Percentiles rank a stretch among this genome's conserved stretches.
phyloP scores from a whole-genome alignment of 2,329 filamentous ascomycete species.

The Salinomyces thailandicus region DNA sequence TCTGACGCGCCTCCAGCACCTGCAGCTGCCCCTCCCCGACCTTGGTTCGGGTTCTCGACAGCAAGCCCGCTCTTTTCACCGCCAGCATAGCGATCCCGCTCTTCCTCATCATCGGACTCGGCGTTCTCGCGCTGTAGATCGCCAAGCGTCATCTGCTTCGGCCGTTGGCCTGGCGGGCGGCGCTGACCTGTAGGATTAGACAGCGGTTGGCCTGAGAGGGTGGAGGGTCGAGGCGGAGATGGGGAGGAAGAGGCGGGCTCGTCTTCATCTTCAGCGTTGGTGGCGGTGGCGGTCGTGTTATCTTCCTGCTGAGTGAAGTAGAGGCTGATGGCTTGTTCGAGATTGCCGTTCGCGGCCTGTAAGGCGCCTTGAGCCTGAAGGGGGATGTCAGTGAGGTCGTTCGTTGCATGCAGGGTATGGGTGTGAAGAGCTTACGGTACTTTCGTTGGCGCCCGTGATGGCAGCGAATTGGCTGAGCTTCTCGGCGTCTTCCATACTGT shows the following conservation, averaged over 20 bases:
- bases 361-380: conserved; percentile 36
- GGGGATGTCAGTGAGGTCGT: conserved; percentile 1
- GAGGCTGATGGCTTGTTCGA: conserved; percentile 35
- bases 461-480: conserved; percentile 28
- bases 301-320: conserved; percentile 36
- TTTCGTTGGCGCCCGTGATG: conserved; percentile 27
- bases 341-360: conserved; percentile 34
- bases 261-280: conserved; percentile 20
- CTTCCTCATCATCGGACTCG: conserved; percentile 49
- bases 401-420: not conserved
- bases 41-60: conserved; percentile 52
- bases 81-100: conserved; percentile 66
- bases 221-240: conserved; percentile 15
- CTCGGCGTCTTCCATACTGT: conserved; percentile 22
- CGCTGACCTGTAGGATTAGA: conserved; percentile 2
- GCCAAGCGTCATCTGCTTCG: conserved; percentile 31
- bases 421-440: conserved; percentile 14
- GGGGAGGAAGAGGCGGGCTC: conserved; percentile 10
- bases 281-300: conserved; percentile 27
- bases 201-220: not conserved
- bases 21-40: conserved; percentile 10
- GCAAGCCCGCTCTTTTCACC: conserved; percentile 74
- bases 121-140: conserved; percentile 41
- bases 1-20: conserved; percentile 27
- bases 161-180: conserved; percentile 12